phyloP scores from a whole-genome alignment of 768 basidiomycete genomes.

The Tephrocybe sp. region DNA sequence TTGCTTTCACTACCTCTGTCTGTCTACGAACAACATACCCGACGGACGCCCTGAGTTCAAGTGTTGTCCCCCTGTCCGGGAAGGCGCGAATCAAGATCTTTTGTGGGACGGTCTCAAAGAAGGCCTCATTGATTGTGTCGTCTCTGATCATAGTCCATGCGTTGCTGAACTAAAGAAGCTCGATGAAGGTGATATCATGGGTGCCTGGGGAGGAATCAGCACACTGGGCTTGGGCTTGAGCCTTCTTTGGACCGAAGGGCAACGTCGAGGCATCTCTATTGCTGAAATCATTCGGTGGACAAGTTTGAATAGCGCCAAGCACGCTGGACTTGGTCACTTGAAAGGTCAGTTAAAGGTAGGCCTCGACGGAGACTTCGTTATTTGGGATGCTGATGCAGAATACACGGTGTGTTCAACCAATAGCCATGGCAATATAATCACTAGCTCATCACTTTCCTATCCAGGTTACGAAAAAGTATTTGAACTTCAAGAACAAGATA shows the following conservation, averaged over 20 bases:
- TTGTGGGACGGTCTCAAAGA: constrained; percentile 83
- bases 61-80: constrained; percentile 93
- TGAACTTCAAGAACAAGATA: constrained; percentile 93
- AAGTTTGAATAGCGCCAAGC: constrained; percentile 69
- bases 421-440: neutral
- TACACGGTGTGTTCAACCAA: constrained; percentile 36
- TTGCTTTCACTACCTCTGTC: constrained; percentile 94
- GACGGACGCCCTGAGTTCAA: constrained; percentile 84
- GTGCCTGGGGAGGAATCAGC: constrained; percentile 94
- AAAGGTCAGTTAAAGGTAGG: constrained; percentile 80
- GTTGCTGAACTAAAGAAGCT: constrained; percentile 76
- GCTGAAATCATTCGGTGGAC: constrained; percentile 75
- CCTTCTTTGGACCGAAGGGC: constrained; percentile 85
- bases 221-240: constrained; percentile 89
- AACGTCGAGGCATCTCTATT: constrained; percentile 56
- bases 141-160: constrained; percentile 97
- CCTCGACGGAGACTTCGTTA: constrained; percentile 81
- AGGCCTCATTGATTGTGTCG: constrained; percentile 88
- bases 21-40: constrained; percentile 73
- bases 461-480: constrained; percentile 70
- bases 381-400: constrained; percentile 72
- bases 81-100: constrained; percentile 63
- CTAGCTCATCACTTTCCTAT: neutral
- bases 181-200: constrained; percentile 80
- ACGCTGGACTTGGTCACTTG: constrained; percentile 64